Evolutionary conservation across 306 rosid genomes (phyloP).

Genomic region (Gastrolobium villosum): DNA sequence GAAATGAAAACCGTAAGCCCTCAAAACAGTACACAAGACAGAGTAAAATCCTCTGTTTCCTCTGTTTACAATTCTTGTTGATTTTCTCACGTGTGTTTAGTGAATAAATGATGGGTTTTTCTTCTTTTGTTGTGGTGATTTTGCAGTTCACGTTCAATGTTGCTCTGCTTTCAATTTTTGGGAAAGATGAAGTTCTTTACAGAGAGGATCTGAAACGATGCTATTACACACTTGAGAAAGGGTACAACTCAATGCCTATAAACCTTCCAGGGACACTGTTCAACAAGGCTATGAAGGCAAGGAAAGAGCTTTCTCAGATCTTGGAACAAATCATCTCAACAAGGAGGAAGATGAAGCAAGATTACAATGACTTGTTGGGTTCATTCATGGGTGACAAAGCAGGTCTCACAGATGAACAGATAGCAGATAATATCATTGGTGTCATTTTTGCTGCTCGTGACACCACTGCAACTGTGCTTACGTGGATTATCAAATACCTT

Average conservation of each 20-base stretch:
- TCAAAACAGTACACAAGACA: slow-evolving; percentile 9
- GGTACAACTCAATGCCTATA: slow-evolving; percentile 96
- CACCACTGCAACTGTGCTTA: slow-evolving; percentile 89
- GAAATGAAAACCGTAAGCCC: slow-evolving; percentile 87
- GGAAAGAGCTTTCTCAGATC: slow-evolving; percentile 81
- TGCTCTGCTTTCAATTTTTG: slow-evolving; percentile 83
- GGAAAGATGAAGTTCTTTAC: slow-evolving; percentile 73
- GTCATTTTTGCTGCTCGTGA: slow-evolving; percentile 95
- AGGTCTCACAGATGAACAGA: slow-evolving; percentile 84
- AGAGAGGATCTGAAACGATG: slow-evolving; percentile 84
- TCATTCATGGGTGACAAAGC: slow-evolving; percentile 85
- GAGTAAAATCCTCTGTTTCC: slow-evolving; percentile 43
- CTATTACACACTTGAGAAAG: slow-evolving; percentile 87
- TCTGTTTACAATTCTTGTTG: neutral
- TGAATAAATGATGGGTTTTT: slow-evolving; percentile 24
- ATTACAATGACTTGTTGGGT: slow-evolving; percentile 71
- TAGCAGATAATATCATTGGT: slow-evolving; percentile 90
- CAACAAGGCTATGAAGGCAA: slow-evolving; percentile 91
- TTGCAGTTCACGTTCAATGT: slow-evolving; percentile 88
- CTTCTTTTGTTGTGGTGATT: neutral
- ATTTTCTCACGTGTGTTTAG: neutral
- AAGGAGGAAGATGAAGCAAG: slow-evolving; percentile 67
- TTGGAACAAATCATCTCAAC: slow-evolving; percentile 67
- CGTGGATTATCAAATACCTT: slow-evolving; percentile 92
- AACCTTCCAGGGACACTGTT: slow-evolving; percentile 90